Percentiles rank a stretch among this genome's conserved stretches.
These are phyloP conservation scores for Paramecium sexaurelia DNA, from an alignment of 73 alveolate species.

Conservation along the genomic window DNA sequence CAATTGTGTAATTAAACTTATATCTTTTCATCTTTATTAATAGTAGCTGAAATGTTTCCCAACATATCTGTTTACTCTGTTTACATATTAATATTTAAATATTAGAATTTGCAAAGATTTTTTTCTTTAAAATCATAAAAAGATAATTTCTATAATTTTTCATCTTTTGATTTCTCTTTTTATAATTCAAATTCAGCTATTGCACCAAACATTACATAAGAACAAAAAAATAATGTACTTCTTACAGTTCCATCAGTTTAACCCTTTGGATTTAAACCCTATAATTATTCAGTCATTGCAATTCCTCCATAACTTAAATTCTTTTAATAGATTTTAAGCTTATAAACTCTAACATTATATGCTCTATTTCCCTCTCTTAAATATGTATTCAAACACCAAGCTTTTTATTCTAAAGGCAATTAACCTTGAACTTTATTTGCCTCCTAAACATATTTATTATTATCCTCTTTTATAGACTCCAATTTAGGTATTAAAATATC, in stretches of 20 bases:
- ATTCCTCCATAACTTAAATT: conserved; percentile 35
- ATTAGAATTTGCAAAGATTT: conserved; percentile 34
- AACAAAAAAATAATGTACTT: neutral
- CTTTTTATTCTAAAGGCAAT: conserved; percentile 51
- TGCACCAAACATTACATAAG: neutral
- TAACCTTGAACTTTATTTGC: neutral
- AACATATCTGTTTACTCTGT: conserved; percentile 51
- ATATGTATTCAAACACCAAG: conserved; percentile 59
- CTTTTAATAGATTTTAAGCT: neutral
- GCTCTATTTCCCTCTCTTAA: conserved; percentile 70
- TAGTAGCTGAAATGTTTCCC: conserved; percentile 40
- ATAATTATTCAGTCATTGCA: conserved; percentile 6
- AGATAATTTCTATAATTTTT: conserved; percentile 30
- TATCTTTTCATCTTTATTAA: conserved; percentile 30
- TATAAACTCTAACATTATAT: conserved; percentile 64
- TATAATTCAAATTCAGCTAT: conserved; percentile 46
- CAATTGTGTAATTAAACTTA: conserved; percentile 44
- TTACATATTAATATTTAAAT: conserved; percentile 19
- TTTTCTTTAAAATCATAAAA: conserved; percentile 64
- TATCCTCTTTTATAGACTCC: conserved; percentile 59
- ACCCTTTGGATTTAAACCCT: conserved; percentile 30
- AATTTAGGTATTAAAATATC: conserved; percentile 62
- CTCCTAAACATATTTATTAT: conserved; percentile 10
- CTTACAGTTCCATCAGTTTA: neutral
- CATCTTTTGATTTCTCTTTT: conserved; percentile 59